Evolutionary conservation across 495 filamentous ascomycete genomes (phyloP).

Genomic region (Ramalina intermedia): DNA sequence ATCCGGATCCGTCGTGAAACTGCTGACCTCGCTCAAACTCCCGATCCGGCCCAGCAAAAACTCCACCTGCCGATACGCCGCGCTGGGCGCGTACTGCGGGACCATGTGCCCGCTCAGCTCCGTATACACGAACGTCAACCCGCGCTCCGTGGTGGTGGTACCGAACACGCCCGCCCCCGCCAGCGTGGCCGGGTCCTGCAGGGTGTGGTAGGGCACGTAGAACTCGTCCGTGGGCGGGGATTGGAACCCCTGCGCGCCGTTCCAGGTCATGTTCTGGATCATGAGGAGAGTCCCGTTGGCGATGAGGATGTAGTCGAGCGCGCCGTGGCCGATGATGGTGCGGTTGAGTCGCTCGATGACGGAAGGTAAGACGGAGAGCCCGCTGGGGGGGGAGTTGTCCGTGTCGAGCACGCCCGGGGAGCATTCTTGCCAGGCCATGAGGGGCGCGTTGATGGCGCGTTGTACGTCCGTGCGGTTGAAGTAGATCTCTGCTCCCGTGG

Average conservation of each 20-base stretch:
- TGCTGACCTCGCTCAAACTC: slow-evolving; percentile 4
- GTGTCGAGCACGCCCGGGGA: slow-evolving; percentile 20
- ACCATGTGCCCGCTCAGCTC: slow-evolving; percentile 15
- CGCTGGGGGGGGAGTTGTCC: slow-evolving; percentile 11
- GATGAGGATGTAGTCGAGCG: slow-evolving; percentile 45
- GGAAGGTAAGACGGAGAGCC: slow-evolving; percentile 36
- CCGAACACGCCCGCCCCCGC: slow-evolving; percentile 34
- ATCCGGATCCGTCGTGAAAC: slow-evolving; percentile 11
- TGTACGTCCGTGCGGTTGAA: slow-evolving; percentile 46
- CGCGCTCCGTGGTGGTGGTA: slow-evolving; percentile 35
- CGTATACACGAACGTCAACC: slow-evolving; percentile 32
- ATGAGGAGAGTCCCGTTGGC: slow-evolving; percentile 45
- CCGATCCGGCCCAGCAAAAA: slow-evolving; percentile 36
- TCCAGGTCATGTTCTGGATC: slow-evolving; percentile 59
- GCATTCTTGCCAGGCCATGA: slow-evolving; percentile 29
- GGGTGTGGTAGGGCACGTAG: slow-evolving; percentile 35
- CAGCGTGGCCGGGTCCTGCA: slow-evolving; percentile 17
- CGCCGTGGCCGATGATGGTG: slow-evolving; percentile 44
- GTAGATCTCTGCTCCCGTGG: slow-evolving; percentile 33
- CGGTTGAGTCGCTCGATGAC: slow-evolving; percentile 48
- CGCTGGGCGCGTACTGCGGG: slow-evolving; percentile 34
- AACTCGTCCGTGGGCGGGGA: slow-evolving; percentile 24
- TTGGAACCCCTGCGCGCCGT: slow-evolving; percentile 47
- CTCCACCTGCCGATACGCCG: slow-evolving; percentile 42
- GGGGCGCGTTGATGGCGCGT: slow-evolving; percentile 41